These are phyloP conservation scores for Phalaenopsis equestris DNA, from an alignment of 106 monocot genomes.

Conservation along the genomic window DNA sequence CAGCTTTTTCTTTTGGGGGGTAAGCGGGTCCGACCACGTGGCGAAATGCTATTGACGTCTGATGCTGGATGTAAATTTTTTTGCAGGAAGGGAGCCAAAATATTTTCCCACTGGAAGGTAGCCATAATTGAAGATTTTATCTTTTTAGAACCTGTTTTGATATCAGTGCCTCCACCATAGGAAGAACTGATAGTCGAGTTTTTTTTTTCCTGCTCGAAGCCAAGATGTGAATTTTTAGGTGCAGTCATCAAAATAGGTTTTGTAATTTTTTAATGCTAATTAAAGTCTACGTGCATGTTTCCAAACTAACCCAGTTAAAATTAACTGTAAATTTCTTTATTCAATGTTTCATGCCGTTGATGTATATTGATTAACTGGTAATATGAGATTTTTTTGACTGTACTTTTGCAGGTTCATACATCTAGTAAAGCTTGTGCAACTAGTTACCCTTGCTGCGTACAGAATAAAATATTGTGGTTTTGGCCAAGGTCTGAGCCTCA, in stretches of 20 bases:
- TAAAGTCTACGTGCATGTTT: neutral
- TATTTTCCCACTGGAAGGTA: no score
- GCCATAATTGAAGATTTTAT: neutral
- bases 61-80: no score
- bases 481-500: constrained; percentile 64
- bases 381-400: neutral
- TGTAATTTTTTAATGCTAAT: neutral
- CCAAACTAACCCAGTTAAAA: neutral
- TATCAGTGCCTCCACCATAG: neutral
- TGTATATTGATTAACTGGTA: neutral
- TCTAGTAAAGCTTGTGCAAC: constrained; percentile 63
- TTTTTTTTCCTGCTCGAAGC: neutral
- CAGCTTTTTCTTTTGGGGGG: no score
- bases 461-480: constrained; percentile 91
- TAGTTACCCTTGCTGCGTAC: constrained; percentile 61
- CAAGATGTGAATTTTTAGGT: neutral
- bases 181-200: neutral
- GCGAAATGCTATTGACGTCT: no score
- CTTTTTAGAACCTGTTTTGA: neutral
- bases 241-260: neutral
- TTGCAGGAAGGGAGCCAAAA: no score
- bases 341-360: neutral
- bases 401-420: constrained; percentile 53
- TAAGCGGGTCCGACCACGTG: no score
- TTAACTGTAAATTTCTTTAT: neutral